Conservation (phyloP, 2,329 filamentous ascomycete species). For the Colletotrichum higginsianum region DNA sequence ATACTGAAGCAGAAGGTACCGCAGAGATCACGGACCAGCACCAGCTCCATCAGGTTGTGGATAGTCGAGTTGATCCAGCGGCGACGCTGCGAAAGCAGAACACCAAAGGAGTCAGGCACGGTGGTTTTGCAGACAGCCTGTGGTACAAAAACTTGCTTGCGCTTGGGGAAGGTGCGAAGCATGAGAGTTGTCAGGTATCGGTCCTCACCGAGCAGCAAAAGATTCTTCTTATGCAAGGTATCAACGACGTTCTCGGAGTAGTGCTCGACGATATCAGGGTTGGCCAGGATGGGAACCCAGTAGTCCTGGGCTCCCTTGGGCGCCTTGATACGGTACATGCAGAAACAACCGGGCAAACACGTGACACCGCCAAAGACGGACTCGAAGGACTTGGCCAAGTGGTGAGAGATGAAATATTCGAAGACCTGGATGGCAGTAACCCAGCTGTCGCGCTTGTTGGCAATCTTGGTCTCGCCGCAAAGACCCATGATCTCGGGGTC, state of each 20-base stretch:
- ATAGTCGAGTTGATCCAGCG: conserved; percentile 99
- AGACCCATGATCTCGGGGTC: conserved; percentile 99
- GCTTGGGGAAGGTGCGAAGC: conserved; percentile 98
- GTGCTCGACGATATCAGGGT: conserved; percentile 98
- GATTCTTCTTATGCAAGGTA: conserved; percentile 97
- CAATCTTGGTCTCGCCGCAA: conserved; percentile 99
- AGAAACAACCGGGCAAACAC: conserved; percentile 98
- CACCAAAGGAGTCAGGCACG: conserved; percentile 92
- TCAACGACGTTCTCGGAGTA: conserved; percentile 99
- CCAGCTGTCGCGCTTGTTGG: conserved; percentile 96
- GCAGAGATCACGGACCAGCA: conserved; percentile 94
- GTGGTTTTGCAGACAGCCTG: conserved; percentile 99
- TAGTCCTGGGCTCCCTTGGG: conserved; percentile 99
- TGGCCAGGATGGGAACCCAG: conserved; percentile 98
- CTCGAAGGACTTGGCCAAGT: conserved; percentile 96
- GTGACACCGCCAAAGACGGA: conserved; percentile 99
- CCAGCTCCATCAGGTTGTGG: conserved; percentile 97
- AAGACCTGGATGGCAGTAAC: conserved; percentile 99
- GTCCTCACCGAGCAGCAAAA: conserved; percentile 92
- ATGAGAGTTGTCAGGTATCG: conserved; percentile 96
- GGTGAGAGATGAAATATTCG: conserved; percentile 99
- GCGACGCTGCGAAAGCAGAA: conserved; percentile 93
- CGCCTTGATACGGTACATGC: conserved; percentile 99
- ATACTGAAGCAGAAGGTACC: conserved; percentile 99
- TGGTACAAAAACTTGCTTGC: conserved; percentile 98